A percentile compares a stretch with the other conserved stretches of the same genome.
Evolutionary conservation across 192 early-diverging fungal genomes (phyloP).

Genomic region (Cetraspora pellucida): DNA sequence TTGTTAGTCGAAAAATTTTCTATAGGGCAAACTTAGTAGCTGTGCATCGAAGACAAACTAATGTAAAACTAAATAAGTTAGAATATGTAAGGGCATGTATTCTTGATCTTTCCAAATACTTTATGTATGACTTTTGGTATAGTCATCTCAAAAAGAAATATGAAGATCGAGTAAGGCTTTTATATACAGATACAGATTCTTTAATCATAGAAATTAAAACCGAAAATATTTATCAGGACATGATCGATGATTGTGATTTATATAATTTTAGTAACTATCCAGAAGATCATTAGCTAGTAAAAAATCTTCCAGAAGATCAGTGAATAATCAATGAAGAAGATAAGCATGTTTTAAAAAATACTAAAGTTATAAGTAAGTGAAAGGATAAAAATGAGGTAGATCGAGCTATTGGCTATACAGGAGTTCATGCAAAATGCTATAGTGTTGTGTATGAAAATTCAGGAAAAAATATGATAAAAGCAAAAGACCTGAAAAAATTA

Average conservation of each 20-base stretch:
- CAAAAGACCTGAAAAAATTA: conserved; percentile 23
- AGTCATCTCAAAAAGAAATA: conserved; percentile 29
- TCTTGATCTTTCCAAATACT: conserved; percentile 32
- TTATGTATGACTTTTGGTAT: conserved; percentile 30
- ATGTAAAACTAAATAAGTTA: conserved; percentile 25
- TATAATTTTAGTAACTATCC: conserved; percentile 27
- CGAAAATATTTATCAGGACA: conserved; percentile 30
- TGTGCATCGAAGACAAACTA: conserved; percentile 30
- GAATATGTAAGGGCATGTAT: conserved; percentile 30
- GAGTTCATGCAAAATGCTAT: conserved; percentile 30
- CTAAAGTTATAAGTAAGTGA: conserved; percentile 31
- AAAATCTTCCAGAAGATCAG: conserved; percentile 29
- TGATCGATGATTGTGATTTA: conserved; percentile 32
- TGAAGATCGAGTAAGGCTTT: conserved; percentile 9
- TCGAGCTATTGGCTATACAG: conserved; percentile 25
- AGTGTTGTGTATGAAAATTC: too few relatives aligned
- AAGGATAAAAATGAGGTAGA: conserved; percentile 28
- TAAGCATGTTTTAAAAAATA: conserved; percentile 32
- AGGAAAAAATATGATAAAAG: too few relatives aligned
- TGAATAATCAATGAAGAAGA: conserved; percentile 32
- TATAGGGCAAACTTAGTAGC: conserved; percentile 24
- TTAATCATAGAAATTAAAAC: conserved; percentile 32
- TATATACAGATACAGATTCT: conserved; percentile 28
- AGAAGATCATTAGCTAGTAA: conserved; percentile 25
- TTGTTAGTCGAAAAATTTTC: conserved; percentile 27